Conservation (phyloP, 805 yeast species). For the Cyberlindnera meyerae region DNA sequence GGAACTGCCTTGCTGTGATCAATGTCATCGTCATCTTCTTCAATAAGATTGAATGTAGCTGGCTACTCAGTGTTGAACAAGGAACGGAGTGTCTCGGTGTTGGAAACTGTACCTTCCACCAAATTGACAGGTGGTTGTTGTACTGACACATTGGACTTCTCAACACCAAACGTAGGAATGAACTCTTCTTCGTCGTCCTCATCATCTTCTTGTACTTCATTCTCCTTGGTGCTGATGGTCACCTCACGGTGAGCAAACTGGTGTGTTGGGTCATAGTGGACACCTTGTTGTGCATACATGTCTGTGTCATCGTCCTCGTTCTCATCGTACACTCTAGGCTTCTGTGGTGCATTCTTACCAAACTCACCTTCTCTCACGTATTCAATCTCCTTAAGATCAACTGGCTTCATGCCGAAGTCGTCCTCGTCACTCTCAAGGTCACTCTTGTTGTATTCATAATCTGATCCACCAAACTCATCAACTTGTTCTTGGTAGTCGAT, state of each 20-base stretch:
- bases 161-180: slow-evolving; percentile 47
- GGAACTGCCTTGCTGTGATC: slow-evolving; percentile 32
- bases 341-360: slow-evolving; percentile 15
- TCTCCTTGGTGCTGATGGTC: slow-evolving; percentile 18
- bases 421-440: slow-evolving; percentile 28
- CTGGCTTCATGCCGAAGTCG: slow-evolving; percentile 24
- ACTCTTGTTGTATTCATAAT: slow-evolving; percentile 45
- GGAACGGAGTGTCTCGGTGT: slow-evolving; percentile 59
- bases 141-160: background rate
- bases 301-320: slow-evolving; percentile 15
- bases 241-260: background rate
- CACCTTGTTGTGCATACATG: slow-evolving; percentile 4
- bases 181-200: slow-evolving; percentile 31
- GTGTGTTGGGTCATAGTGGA: slow-evolving; percentile 4
- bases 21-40: slow-evolving; percentile 44
- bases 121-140: slow-evolving; percentile 7
- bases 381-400: slow-evolving; percentile 19
- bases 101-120: slow-evolving; percentile 30
- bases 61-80: slow-evolving; percentile 38
- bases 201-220: too few species aligned
- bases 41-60: slow-evolving; percentile 38
- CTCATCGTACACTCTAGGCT: slow-evolving; percentile 16
- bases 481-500: slow-evolving; percentile 37
- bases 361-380: slow-evolving; percentile 27
- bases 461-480: slow-evolving; percentile 36